Conservation (phyloP, 2,329 filamentous ascomycete genomes). For the Acrodontium crateriforme region DNA sequence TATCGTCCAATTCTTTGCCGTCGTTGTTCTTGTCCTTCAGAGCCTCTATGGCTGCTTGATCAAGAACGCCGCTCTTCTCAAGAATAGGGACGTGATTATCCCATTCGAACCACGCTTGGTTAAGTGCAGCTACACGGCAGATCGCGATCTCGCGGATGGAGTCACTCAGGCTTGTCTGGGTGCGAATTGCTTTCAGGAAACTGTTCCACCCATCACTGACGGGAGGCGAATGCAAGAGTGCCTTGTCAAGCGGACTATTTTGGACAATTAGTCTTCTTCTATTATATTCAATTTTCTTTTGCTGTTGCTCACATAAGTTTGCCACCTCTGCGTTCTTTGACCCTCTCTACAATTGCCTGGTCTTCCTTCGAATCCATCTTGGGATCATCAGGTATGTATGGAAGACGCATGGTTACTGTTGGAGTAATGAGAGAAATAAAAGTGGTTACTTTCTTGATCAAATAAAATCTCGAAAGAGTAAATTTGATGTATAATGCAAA, state of each 20-base stretch:
- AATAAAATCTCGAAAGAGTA: no score
- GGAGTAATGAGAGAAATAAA: no score
- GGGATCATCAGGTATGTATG: slow-evolving; percentile 39
- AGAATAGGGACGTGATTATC: slow-evolving; percentile 58
- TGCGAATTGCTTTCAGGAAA: slow-evolving; percentile 43
- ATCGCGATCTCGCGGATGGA: slow-evolving; percentile 63
- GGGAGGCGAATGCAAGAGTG: slow-evolving; percentile 41
- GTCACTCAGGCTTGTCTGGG: slow-evolving; percentile 35
- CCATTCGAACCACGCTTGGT: slow-evolving; percentile 79
- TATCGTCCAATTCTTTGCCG: slow-evolving; percentile 36
- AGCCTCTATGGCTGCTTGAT: slow-evolving; percentile 31
- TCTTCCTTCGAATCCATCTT: slow-evolving; percentile 33
- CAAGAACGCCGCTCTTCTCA: slow-evolving; percentile 49
- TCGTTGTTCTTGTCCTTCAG: slow-evolving; percentile 27
- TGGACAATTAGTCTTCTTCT: no score
- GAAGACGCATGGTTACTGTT: slow-evolving; percentile 43
- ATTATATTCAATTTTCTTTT: no score
- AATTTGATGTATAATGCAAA: no score
- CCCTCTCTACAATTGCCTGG: slow-evolving; percentile 35
- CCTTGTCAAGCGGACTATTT: slow-evolving; percentile 40
- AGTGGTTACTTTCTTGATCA: no score
- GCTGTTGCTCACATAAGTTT: no score
- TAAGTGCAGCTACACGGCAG: slow-evolving; percentile 65
- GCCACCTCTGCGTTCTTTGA: slow-evolving; percentile 38
- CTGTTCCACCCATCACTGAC: slow-evolving; percentile 45